Base-by-base conservation (phyloP, 1,284 basidiomycete species). In the Moniliophthora roreri region DNA sequence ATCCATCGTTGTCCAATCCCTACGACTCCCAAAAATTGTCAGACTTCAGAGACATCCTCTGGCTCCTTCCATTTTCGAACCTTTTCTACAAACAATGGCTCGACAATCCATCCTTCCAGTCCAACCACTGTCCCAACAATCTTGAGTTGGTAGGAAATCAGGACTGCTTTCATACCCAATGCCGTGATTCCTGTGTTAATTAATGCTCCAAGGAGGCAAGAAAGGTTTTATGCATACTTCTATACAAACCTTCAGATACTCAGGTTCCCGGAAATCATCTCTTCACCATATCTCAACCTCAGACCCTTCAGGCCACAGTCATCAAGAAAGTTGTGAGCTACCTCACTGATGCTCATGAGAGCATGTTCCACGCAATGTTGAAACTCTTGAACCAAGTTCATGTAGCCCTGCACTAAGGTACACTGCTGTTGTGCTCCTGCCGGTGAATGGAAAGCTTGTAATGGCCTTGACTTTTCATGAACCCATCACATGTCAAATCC, bases 1-100 rank as follows among this genome's bases (percentile, higher is more conserved):
- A 74, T 71, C 65, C 67, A 74, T 8, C 55, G 55, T 0, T 68
- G 23, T 0, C 60, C 60, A 1, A 65, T 61, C 0, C 71, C 69
- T 0, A 60, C 61, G 0, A 62, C 56, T 1, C 71, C 69, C 1
- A 75, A 53, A 38, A 75, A 75, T 2, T 60, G 60, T 0, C 66
- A 57, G 0, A 75, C 63, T 41, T 73, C 66, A 0, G 64, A 53
- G 2, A 69, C 54, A n/a, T 50, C 61, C 1, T 40, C 34, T 13
- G 61, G 64, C 1, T 47, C 3, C 0, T 59, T 63, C 72, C 72
- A 74, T 3, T 67, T 62, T 0, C 62, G 20, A 2, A 74, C 57
- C 36, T 70, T 67, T 37, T 62, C 49, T 0, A 65, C 61, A 0
- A 69, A 42, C 0, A 58, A 58, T 18, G 61, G 62, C 0, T 58